phyloP scores from a whole-genome alignment of 1,284 basidiomycete species.

The Acaromyces ingoldii region DNA sequence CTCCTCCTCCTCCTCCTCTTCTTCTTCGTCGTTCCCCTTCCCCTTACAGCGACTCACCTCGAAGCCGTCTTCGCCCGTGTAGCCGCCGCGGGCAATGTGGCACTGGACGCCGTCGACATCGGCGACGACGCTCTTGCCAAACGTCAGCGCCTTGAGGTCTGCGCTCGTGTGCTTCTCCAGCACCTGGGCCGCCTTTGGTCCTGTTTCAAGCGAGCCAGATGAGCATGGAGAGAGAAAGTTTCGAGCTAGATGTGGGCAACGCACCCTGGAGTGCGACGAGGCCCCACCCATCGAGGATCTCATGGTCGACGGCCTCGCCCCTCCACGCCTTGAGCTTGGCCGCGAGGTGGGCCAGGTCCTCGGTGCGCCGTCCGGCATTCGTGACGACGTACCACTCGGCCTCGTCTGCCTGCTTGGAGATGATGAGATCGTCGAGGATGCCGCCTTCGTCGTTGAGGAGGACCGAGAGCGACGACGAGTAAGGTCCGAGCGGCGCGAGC shows the following conservation, averaged over 20 bases:
- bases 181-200: conserved; percentile 72
- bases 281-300: conserved; percentile 79
- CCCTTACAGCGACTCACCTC: conserved; percentile 69
- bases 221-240: neutral
- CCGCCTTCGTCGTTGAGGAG: conserved; percentile 83
- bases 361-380: conserved; percentile 79
- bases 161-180: conserved; percentile 64
- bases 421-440: conserved; percentile 81
- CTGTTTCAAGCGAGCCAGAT: neutral
- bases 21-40: too few relatives aligned
- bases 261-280: conserved; percentile 82
- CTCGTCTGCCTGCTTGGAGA: conserved; percentile 53
- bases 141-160: conserved; percentile 59
- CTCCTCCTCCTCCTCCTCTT: too few relatives aligned
- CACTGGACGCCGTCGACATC: conserved; percentile 63
- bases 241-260: neutral
- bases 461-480: conserved; percentile 71
- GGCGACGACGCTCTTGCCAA: conserved; percentile 41
- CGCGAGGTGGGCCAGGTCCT: conserved; percentile 75
- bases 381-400: conserved; percentile 90
- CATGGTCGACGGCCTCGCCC: conserved; percentile 67
- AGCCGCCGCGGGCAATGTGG: conserved; percentile 92
- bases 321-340: conserved; percentile 58
- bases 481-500: conserved; percentile 64
- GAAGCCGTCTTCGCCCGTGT: conserved; percentile 98